Base-by-base conservation (phyloP, 2,329 filamentous ascomycete genomes). In the Stachybotrys elegans region DNA sequence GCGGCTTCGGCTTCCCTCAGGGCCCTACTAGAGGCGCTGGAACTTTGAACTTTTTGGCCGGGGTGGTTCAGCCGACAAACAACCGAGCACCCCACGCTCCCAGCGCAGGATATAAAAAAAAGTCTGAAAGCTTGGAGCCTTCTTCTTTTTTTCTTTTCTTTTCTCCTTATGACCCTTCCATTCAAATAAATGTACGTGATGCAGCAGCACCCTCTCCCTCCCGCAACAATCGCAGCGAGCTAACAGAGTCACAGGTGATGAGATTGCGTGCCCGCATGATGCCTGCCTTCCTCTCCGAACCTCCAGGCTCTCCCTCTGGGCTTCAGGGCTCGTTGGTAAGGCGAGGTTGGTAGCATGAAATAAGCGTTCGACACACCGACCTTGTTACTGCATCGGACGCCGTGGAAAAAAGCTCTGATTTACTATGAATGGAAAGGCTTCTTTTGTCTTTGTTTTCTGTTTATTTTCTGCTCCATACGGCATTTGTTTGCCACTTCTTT, bases 361-460 rank as follows among this genome's bases (percentile, higher is more conserved):
- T 90, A 79, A 84, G 93, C 90, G 93, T 96, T 87, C 90, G 92
- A 88, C 93, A 96, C 92, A 95, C n/a, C n/a, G 78, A 83, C 86
- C 92, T 96, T 97, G 90, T 96, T 94, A 88, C 79, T 72, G 73
- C 72, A 78, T 88, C 91, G 92, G 83, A 95, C 92, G 93, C 91
- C 81, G 88, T 85, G 78, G 86, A 58, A 84, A 86, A 89, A 85
- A 94, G 87, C 88, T 96, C 92, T 97, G 92, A 97, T 68, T 68
- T 70, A 68, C 73, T 44, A 58, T 51, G 65, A 70, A 68, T 66
- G 62, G 61, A 63, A 62, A 58, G n/a, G 49, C 43, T 43, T 23
- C 36, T 40, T 42, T 37, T 49, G 39, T 22, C 44, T 35, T 40
- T 43, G 46, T 44, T 46, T 20, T 43, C 31, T 34, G 25, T 29